These are phyloP conservation scores for Echinochloa phyllopogon DNA, from an alignment of 176 grass and related monocot genomes.

Conservation along the genomic window DNA sequence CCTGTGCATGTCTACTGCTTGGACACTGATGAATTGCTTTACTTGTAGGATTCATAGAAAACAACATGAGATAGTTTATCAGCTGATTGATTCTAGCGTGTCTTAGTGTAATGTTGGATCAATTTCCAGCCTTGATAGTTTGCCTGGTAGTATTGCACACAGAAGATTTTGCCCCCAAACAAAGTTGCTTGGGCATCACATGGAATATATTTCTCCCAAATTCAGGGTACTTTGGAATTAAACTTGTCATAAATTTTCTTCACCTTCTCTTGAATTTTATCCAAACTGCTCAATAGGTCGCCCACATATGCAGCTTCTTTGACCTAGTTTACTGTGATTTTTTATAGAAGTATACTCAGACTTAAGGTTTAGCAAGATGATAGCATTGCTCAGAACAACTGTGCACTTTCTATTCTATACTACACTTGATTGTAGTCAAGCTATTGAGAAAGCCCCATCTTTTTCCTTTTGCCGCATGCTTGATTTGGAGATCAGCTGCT, in stretches of 20 bases:
- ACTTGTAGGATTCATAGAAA: slow-evolving; percentile 1
- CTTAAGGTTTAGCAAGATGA: not conserved
- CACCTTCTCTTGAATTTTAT: not conserved
- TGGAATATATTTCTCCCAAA: not conserved
- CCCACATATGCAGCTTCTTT: not conserved
- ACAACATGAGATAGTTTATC: not conserved
- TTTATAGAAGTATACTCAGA: not conserved
- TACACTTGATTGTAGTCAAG: not conserved
- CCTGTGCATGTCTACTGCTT: slow-evolving; percentile 19
- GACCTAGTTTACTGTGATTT: not conserved
- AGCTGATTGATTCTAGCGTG: not conserved
- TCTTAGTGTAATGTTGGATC: not conserved
- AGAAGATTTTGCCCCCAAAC: not conserved
- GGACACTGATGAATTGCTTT: not conserved
- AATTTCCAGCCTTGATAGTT: slow-evolving; percentile 10
- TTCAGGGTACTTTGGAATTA: not conserved
- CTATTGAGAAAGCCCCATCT: not conserved
- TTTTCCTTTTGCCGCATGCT: not conserved
- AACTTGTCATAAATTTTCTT: slow-evolving; percentile 10
- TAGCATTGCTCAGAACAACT: not conserved
- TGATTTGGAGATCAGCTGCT: not conserved
- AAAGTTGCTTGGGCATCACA: not conserved
- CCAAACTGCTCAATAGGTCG: not conserved
- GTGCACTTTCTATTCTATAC: not conserved
- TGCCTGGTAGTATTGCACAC: not conserved